Percentiles rank a stretch among this genome's conserved stretches.
Conservation (phyloP, 1,139 yeast genomes). For the Nakaseomyces glabratus region DNA sequence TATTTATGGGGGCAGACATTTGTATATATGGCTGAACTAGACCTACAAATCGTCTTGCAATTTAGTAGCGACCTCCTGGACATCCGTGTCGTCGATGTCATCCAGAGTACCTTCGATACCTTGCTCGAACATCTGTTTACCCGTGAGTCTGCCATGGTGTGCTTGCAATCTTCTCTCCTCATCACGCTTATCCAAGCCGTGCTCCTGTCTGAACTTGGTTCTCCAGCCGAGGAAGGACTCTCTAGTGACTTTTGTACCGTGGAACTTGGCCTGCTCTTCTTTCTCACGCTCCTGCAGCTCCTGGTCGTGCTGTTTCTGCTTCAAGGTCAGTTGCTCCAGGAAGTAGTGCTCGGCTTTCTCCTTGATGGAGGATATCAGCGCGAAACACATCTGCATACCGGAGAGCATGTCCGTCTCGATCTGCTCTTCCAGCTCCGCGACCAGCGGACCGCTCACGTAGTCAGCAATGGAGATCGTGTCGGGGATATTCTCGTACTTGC, state of each 20-base stretch:
- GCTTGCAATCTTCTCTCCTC: conserved; percentile 43
- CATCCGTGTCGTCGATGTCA: conserved; percentile 34
- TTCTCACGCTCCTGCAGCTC: conserved; percentile 52
- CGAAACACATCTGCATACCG: conserved; percentile 84
- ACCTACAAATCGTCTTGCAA: no score
- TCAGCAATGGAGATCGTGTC: conserved; percentile 47
- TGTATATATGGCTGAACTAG: no score
- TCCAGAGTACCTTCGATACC: conserved; percentile 70
- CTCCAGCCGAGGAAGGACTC: conserved; percentile 73
- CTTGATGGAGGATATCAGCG: conserved; percentile 65
- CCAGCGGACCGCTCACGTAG: conserved; percentile 38
- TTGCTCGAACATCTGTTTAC: conserved; percentile 79
- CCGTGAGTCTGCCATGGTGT: conserved; percentile 72
- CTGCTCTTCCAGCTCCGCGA: conserved; percentile 42
- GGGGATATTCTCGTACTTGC: conserved; percentile 42
- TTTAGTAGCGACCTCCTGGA: conserved; percentile 13
- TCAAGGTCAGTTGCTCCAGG: conserved; percentile 43
- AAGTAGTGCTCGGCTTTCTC: conserved; percentile 69
- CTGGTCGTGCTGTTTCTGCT: conserved; percentile 51
- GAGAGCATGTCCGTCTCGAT: conserved; percentile 56
- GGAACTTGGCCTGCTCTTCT: conserved; percentile 64
- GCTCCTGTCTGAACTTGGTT: conserved; percentile 44
- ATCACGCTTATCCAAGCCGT: conserved; percentile 50
- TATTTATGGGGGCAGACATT: no score
- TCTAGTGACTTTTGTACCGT: conserved; percentile 69